phyloP scores from a whole-genome alignment of 495 filamentous ascomycete species.

The Podospora pseudopauciseta region DNA sequence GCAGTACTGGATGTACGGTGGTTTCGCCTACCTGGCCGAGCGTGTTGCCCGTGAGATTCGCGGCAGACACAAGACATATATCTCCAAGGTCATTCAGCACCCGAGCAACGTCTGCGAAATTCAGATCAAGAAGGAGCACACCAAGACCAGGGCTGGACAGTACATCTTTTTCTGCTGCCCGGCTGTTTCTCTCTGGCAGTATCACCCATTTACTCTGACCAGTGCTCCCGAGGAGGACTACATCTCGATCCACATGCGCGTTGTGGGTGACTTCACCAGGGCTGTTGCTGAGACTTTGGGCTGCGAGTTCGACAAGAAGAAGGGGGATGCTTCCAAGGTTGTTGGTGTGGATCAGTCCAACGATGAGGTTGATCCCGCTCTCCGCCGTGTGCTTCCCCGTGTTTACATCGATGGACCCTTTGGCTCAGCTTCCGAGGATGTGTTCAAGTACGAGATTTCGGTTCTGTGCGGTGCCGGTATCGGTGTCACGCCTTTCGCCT shows the following conservation, averaged over 20 bases:
- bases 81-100: constrained; percentile 80
- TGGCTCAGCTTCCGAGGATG: constrained; percentile 72
- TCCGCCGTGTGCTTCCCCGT: constrained; percentile 66
- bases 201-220: constrained; percentile 75
- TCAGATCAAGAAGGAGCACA: constrained; percentile 79
- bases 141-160: constrained; percentile 73
- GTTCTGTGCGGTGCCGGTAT: constrained; percentile 68
- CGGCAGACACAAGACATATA: constrained; percentile 69
- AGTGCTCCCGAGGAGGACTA: constrained; percentile 79
- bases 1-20: constrained; percentile 77
- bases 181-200: constrained; percentile 74
- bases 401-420: constrained; percentile 79
- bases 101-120: constrained; percentile 80
- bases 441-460: constrained; percentile 73
- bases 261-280: constrained; percentile 66
- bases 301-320: constrained; percentile 62
- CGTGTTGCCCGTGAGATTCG: constrained; percentile 66
- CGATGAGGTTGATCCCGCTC: constrained; percentile 59
- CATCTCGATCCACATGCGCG: constrained; percentile 74
- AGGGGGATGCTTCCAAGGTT: constrained; percentile 53
- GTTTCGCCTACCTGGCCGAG: constrained; percentile 67
- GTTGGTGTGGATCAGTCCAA: constrained; percentile 61
- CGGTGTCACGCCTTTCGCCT: constrained; percentile 71
- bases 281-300: constrained; percentile 61
- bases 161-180: constrained; percentile 82